phyloP scores from a whole-genome alignment of 768 basidiomycete genomes.

The Sarcodon aspratus region DNA sequence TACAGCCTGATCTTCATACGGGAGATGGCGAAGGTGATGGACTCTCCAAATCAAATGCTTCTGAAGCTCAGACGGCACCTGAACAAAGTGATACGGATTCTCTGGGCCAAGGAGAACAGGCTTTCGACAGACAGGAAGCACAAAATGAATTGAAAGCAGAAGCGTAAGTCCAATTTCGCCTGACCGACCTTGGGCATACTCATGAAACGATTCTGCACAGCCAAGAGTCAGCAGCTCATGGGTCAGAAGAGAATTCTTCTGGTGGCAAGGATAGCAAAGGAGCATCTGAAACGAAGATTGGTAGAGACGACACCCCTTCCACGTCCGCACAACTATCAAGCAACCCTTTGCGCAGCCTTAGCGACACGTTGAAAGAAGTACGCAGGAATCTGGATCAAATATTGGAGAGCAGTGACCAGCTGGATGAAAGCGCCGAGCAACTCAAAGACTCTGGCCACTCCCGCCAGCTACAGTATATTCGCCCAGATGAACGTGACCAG shows the following conservation, averaged over 20 bases:
- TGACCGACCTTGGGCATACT: too few species aligned
- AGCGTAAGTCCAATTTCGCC: too few species aligned
- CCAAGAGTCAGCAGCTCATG: background rate
- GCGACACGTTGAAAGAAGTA: slow-evolving; percentile 76
- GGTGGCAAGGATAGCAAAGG: slow-evolving; percentile 3
- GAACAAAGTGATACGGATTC: too few species aligned
- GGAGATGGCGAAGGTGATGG: slow-evolving; percentile 14
- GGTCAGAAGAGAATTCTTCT: slow-evolving; percentile 2
- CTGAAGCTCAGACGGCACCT: background rate
- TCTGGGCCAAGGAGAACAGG: too few species aligned
- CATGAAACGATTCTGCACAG: background rate
- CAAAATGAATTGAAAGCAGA: too few species aligned
- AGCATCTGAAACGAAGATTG: background rate
- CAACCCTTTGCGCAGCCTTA: slow-evolving; percentile 68
- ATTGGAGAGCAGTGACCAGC: slow-evolving; percentile 28
- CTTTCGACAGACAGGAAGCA: too few species aligned
- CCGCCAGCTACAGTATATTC: slow-evolving; percentile 66
- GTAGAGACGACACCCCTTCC: background rate
- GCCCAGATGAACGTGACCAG: slow-evolving; percentile 53
- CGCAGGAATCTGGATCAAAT: slow-evolving; percentile 81
- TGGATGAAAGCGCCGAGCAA: slow-evolving; percentile 11
- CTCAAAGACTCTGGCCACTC: slow-evolving; percentile 23
- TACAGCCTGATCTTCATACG: slow-evolving; percentile 25
- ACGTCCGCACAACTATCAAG: slow-evolving; percentile 17
- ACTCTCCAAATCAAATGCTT: background rate